Evolutionary conservation across 2,329 filamentous ascomycete species (phyloP), one percentile per base, ranked within the genome.

Genomic region (Ophiostoma himal-ulmi): DNA sequence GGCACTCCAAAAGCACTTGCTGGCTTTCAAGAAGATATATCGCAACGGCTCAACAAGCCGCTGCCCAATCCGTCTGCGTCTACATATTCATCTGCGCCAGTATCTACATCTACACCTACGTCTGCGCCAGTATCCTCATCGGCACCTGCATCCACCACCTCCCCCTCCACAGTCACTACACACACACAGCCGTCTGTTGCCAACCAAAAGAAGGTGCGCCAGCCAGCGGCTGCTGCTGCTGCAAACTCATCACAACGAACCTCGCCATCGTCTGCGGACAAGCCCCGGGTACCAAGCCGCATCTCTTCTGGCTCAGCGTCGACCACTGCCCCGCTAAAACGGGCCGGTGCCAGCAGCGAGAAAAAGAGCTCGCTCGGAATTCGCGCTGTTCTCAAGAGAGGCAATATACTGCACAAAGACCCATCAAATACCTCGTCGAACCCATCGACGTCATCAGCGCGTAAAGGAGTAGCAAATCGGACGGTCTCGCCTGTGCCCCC

Each of bases 361-460:
- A 71, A 67, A 17, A 70, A 57, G 17, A 13, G 37, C 11, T 68
- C 60, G 1, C 34, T 26, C 3, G 78, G 82, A 0, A 77, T 88
- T 60, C 82, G 84, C 48, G 82, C 83, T 69, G 85, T 81, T 3
- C 76, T 88, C 70, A 85, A 83, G 70, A 75, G 86, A 7, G 80
- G 83, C 0, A 83, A 79, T 70, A 77, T 87, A 0, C 83, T 84
- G 77, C 82, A 74, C 68, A 71, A 73, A 11, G 73, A 74, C 10
- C 14, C 65, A 1, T 36, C 70, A 8, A 20, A 41, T n/a, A 11
- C 62, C 11, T 26, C 5, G 8, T 48, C 54, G 3, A 36, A 36
- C 20, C 22, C 62, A 10, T 22, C 62, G 0, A 10, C 36, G 1
- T 22, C 62, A 2, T 11, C 60, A 2, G 5, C 60, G 26, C 62